phyloP scores from a whole-genome alignment of 345 rosid genomes.

The Passiflora organensis region DNA sequence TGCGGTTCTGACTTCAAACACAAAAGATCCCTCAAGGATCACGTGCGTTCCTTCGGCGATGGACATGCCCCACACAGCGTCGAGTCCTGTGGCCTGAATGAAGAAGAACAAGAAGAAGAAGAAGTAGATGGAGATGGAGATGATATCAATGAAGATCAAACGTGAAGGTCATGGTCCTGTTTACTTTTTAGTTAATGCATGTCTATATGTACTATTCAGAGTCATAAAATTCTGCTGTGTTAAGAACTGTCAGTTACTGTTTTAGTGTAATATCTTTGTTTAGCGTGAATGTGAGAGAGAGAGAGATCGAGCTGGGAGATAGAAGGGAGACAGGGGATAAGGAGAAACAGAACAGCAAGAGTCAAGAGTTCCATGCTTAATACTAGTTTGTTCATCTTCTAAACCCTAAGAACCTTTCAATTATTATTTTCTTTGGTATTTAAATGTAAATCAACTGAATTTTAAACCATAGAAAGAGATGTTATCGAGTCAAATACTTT shows the following conservation, averaged over 20 bases:
- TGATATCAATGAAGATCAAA: background rate
- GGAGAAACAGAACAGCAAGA: slow-evolving; percentile 25
- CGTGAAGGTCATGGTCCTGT: slow-evolving; percentile 7
- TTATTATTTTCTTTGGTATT: too few species aligned
- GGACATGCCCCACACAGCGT: slow-evolving; percentile 19
- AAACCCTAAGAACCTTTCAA: too few species aligned
- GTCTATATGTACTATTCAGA: slow-evolving; percentile 2
- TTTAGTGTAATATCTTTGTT: background rate
- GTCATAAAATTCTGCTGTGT: slow-evolving; percentile 2
- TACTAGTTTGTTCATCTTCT: too few species aligned
- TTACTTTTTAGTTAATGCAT: slow-evolving; percentile 10
- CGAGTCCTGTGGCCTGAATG: background rate
- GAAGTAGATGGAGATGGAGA: background rate
- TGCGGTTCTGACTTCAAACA: slow-evolving; percentile 28
- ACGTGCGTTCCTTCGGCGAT: slow-evolving; percentile 19
- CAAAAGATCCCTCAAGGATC: slow-evolving; percentile 25
- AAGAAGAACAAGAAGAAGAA: slow-evolving; percentile 3
- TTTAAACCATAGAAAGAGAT: too few species aligned
- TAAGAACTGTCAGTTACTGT: slow-evolving; percentile 3
- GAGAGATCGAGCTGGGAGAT: background rate
- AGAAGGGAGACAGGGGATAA: slow-evolving; percentile 10
- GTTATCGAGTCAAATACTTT: too few species aligned
- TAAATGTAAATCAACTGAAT: too few species aligned
- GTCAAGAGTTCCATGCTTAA: slow-evolving; percentile 14
- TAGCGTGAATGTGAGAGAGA: background rate